Base-by-base conservation (phyloP, 2,329 filamentous ascomycete species). In the Chaetomium olivaceum region DNA sequence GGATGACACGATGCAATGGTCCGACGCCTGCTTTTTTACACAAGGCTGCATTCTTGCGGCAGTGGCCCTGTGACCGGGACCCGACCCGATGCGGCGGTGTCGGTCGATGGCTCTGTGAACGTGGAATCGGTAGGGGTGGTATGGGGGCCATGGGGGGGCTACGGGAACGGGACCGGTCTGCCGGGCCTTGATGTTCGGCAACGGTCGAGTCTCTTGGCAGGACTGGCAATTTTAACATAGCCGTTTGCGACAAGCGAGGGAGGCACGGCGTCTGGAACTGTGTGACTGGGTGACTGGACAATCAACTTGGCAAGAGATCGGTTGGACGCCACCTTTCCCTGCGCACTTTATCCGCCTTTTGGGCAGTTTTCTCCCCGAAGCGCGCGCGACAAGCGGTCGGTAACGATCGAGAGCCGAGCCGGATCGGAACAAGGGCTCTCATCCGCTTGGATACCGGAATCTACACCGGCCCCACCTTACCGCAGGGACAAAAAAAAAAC, bases 381-480 rank as follows among this genome's bases (percentile, higher is more conserved):
- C 25, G 36, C 2, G 33, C 16, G 36, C 36, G 14, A 39, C 36
- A 39, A 39, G 36, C 36, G 43, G 61, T 36, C 23, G 27, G 25
- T n/a, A 21, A 4, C 31, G 33, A 12, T 54, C 48, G 62, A 27
- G 29, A 57, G 43, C 21, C 29, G 51, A 33, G 33, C 43, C 36
- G 39, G 27, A 31, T 23, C 25, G 12, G 11, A 48, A 12, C 16
- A n/a, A 27, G 43, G 19, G 51, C 36, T 39, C 23, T 43, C 55
- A 52, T 31, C 61, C 54, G 61, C 55, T 63, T 58, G 61, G 55
- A 19, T 63, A 48, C 54, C 33, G 19, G 23, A 4, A 23, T 9
- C n/a, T 59, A 25, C 23, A 16, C 19, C 12, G 25, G 58, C 57
- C 46, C 63, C 63, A 61, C 63, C 58, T 29, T 27, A n/a, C 25